A percentile compares a stretch with the other conserved stretches of the same genome.
Evolutionary conservation across 108 stramenopile species (phyloP).

Genomic region (Discostella pseudostelligera): DNA sequence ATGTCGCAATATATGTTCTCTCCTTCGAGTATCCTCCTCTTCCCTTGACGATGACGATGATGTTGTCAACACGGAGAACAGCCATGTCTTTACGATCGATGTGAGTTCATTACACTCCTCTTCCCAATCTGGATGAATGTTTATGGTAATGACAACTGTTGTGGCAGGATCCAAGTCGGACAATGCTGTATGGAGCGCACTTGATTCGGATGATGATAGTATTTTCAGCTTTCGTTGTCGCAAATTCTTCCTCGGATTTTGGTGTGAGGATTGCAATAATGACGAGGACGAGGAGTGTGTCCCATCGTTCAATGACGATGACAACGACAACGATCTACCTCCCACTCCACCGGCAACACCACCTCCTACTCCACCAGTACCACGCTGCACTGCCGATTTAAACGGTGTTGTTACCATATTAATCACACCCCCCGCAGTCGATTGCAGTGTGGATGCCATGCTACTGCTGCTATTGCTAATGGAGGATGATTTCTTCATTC

Average conservation of each 20-base stretch:
- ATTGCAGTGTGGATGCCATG: slow-evolving; percentile 47
- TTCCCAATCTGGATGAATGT: slow-evolving; percentile 45
- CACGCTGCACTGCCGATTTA: slow-evolving; percentile 14
- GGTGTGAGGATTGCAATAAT: too few species aligned
- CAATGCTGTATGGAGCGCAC: slow-evolving; percentile 46
- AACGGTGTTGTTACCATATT: slow-evolving; percentile 48
- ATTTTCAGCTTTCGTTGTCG: slow-evolving; percentile 47
- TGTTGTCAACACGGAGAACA: slow-evolving; percentile 44
- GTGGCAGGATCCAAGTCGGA: slow-evolving; percentile 59
- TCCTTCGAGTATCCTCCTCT: slow-evolving; percentile 1
- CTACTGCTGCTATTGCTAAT: neutral
- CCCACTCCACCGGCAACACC: slow-evolving; percentile 3
- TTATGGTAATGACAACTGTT: slow-evolving; percentile 65
- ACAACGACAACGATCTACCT: slow-evolving; percentile 1
- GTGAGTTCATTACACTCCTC: slow-evolving; percentile 55
- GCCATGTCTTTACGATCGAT: slow-evolving; percentile 52
- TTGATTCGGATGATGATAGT: slow-evolving; percentile 65
- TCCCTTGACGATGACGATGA: neutral
- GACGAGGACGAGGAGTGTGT: neutral
- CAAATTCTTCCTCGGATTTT: neutral
- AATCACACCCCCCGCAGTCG: slow-evolving; percentile 4
- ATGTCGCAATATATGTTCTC: slow-evolving; percentile 48
- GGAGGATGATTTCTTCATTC: slow-evolving; percentile 18
- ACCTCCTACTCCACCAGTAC: slow-evolving; percentile 2
- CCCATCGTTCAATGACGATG: neutral